Evolutionary conservation across 2,329 filamentous ascomycete species (phyloP), one percentile per base, ranked within the genome.

Genomic region (Colletotrichum tofieldiae): DNA sequence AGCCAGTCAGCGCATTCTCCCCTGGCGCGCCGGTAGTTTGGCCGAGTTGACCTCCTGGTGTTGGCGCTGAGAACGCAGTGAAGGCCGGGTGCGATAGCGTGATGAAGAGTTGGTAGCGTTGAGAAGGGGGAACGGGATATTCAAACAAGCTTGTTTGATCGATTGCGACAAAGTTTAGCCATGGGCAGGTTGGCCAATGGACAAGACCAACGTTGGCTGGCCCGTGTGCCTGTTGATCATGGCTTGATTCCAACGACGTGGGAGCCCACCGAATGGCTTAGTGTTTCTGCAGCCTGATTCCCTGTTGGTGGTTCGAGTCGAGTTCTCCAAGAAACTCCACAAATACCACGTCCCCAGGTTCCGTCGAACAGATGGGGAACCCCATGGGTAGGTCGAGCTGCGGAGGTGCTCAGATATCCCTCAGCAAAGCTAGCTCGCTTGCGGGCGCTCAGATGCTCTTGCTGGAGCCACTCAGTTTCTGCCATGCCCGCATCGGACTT

Each of bases 11-110:
- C 14, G 32, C 26, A 62, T 49, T 8, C 35, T n/a, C 12, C 26
- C 26, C 61, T 63, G 52, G 58, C 70, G 52, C 55, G 61, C 65
- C 70, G 61, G 65, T 55, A 29, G 29, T 68, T 68, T 68, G 65
- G 14, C 39, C 58, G 58, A 68, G 49, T 39, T 35, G 32, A 55
- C 26, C 39, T 62, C 56, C 56, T 67, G 16, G 41, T 20, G 37
- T 37, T 5, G 8, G 49, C 14, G 12, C 5, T 7, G 29, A 20
- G 29, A 54, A 35, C 37, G 32, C 26, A 59, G 32, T 39, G 39
- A 59, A 59, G 29, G 41, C 32, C 26, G 16, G 43, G n/a, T 26
- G 41, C 3, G 7, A 26, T 39, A 18, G 63, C 29, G 63, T 51
- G 39, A 59, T 18, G 52, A 8, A 60, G 58, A 51, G n/a, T 11